A percentile compares a stretch with the other conserved stretches of the same genome.
Conservation (phyloP, 2,329 filamentous ascomycete genomes). For the Macrophomina tecta region DNA sequence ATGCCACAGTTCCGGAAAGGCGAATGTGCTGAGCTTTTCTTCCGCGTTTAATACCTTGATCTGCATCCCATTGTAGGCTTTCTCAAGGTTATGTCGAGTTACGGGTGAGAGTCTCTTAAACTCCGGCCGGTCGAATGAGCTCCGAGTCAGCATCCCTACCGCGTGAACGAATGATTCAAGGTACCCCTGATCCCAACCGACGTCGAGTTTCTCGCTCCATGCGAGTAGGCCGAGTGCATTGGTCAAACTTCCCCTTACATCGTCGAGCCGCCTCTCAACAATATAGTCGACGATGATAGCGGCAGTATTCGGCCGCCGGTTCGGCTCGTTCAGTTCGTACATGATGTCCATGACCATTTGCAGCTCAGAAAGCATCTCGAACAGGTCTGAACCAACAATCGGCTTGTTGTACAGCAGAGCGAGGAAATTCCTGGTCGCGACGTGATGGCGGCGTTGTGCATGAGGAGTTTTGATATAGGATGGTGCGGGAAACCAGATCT, state of each 20-base stretch:
- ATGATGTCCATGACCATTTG: constrained; percentile 64
- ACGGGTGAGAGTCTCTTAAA: constrained; percentile 66
- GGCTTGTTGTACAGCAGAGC: constrained; percentile 69
- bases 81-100: constrained; percentile 67
- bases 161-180: constrained; percentile 71
- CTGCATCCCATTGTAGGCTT: constrained; percentile 66
- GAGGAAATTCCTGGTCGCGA: constrained; percentile 73
- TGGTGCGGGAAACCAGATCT: constrained; percentile 69
- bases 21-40: constrained; percentile 64
- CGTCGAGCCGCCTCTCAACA: constrained; percentile 64
- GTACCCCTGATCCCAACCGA: constrained; percentile 72
- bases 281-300: constrained; percentile 68
- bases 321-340: constrained; percentile 53
- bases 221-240: constrained; percentile 67
- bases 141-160: constrained; percentile 61
- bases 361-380: constrained; percentile 68
- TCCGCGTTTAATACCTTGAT: constrained; percentile 68
- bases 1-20: constrained; percentile 67
- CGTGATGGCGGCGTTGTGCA: constrained; percentile 63
- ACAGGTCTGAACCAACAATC: constrained; percentile 68
- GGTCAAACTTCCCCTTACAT: constrained; percentile 66
- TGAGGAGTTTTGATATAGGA: constrained; percentile 52
- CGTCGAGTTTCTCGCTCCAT: constrained; percentile 68
- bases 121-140: constrained; percentile 59
- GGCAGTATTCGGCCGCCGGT: constrained; percentile 55